phyloP scores from a whole-genome alignment of 2,329 filamentous ascomycete species.

The Beauveria sp. region DNA sequence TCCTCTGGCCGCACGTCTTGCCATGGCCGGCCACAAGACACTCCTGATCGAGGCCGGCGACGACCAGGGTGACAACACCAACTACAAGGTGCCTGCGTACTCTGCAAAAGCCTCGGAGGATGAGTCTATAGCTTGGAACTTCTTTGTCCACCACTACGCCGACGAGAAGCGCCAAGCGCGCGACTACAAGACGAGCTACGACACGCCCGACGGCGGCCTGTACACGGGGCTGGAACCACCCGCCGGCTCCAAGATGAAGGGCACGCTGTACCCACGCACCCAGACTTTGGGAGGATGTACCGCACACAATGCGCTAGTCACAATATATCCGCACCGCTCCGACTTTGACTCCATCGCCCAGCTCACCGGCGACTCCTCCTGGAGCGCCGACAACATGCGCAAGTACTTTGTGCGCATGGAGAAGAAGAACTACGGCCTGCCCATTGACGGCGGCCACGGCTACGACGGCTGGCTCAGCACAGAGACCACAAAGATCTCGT shows the following conservation, averaged over 20 bases:
- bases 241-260: conserved; percentile 40
- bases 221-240: conserved; percentile 50
- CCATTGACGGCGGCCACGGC: conserved; percentile 42
- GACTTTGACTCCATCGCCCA: conserved; percentile 46
- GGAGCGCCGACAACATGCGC: conserved; percentile 50
- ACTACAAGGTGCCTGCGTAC: conserved; percentile 48
- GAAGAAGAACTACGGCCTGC: conserved; percentile 41
- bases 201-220: conserved; percentile 39
- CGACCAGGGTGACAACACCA: conserved; percentile 41
- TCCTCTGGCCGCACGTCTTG: conserved; percentile 50
- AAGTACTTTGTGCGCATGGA: conserved; percentile 48
- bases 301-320: conserved; percentile 47
- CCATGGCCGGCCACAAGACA: conserved; percentile 50
- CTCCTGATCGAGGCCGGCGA: conserved; percentile 56
- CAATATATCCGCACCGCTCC: conserved; percentile 42
- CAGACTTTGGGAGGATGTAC: conserved; percentile 51
- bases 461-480: conserved; percentile 50
- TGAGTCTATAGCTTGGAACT: conserved; percentile 51
- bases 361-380: conserved; percentile 48
- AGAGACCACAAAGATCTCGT: conserved; percentile 39
- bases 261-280: conserved; percentile 51
- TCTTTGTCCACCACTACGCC: conserved; percentile 55
- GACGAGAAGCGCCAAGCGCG: conserved; percentile 43
- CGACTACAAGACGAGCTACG: conserved; percentile 53
- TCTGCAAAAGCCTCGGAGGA: conserved; percentile 48